Evolutionary conservation across 225 moss, liverwort and hornwort genomes (phyloP).

Genomic region (Ulota crispa): DNA sequence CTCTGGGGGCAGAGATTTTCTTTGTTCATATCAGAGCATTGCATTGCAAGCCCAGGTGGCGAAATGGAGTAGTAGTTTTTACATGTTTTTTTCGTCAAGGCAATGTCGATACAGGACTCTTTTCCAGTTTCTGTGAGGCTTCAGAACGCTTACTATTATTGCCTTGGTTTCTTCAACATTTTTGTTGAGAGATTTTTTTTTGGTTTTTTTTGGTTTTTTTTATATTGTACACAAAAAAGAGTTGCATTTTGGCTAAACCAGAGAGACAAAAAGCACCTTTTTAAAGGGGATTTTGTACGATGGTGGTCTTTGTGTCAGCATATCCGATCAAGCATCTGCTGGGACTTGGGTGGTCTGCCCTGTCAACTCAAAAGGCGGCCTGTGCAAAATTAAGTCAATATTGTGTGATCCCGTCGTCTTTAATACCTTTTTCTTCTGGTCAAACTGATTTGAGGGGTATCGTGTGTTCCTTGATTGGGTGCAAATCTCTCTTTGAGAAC

Average conservation of each 20-base stretch:
- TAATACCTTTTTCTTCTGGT: background rate
- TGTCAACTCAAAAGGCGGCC: background rate
- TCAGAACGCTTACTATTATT: constrained; percentile 18
- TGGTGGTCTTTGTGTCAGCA: constrained; percentile 33
- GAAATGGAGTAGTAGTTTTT: constrained; percentile 10
- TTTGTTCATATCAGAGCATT: constrained; percentile 3
- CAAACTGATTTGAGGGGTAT: background rate
- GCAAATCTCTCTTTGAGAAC: background rate
- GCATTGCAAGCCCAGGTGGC: constrained; percentile 2
- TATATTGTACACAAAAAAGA: background rate
- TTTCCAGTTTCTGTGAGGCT: constrained; percentile 12
- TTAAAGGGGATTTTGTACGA: constrained; percentile 35
- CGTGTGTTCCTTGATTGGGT: background rate
- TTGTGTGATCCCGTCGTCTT: background rate
- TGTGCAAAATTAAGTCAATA: background rate
- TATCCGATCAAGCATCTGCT: constrained; percentile 29
- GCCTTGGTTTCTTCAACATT: constrained; percentile 31
- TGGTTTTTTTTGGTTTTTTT: too few species aligned
- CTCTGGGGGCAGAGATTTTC: constrained; percentile 16
- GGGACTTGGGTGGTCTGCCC: background rate
- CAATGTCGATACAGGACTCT: constrained; percentile 12
- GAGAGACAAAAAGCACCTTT: constrained; percentile 26
- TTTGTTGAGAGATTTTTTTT: constrained; percentile 18
- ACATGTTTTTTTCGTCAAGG: constrained; percentile 34
- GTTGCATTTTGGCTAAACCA: constrained; percentile 31